A percentile compares a stretch with the other conserved stretches of the same genome.
Conservation (phyloP, 2,329 filamentous ascomycete genomes). For the Aspergillus amoenus region DNA sequence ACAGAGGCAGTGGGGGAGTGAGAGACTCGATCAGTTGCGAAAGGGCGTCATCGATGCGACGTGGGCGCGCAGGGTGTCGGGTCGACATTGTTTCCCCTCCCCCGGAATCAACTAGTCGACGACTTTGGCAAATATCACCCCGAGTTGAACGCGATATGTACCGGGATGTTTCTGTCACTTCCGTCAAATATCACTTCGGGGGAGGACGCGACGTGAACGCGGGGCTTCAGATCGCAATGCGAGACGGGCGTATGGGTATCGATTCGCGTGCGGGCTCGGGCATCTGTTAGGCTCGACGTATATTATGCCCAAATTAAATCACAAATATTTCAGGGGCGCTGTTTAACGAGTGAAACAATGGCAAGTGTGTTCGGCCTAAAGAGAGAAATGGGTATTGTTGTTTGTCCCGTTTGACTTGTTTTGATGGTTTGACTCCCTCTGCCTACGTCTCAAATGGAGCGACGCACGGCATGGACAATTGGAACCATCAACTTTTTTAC, state of each 20-base stretch:
- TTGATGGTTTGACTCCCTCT: slow-evolving; percentile 8
- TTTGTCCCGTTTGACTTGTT: slow-evolving; percentile 28
- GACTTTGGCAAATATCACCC: slow-evolving; percentile 1
- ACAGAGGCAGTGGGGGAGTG: slow-evolving; percentile 35
- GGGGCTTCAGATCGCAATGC: background rate
- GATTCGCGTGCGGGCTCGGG: background rate
- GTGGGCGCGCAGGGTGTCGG: slow-evolving; percentile 36
- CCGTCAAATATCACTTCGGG: background rate
- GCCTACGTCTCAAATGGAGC: slow-evolving; percentile 14
- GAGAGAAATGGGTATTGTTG: slow-evolving; percentile 18
- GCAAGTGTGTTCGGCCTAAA: slow-evolving; percentile 1
- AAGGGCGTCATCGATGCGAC: slow-evolving; percentile 45
- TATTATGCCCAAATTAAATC: background rate
- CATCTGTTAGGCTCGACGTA: background rate
- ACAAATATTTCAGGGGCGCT: background rate
- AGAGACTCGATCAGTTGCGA: slow-evolving; percentile 45
- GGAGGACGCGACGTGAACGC: background rate
- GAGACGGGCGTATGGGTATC: background rate
- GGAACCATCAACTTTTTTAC: no score
- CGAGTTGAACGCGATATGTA: background rate
- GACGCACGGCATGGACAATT: background rate
- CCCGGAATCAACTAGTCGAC: background rate
- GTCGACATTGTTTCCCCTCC: slow-evolving; percentile 29
- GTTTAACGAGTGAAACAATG: background rate
- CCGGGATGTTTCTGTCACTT: background rate